Conservation (phyloP, 2,329 filamentous ascomycete genomes). For the Sporothrix brunneoviolacea region DNA sequence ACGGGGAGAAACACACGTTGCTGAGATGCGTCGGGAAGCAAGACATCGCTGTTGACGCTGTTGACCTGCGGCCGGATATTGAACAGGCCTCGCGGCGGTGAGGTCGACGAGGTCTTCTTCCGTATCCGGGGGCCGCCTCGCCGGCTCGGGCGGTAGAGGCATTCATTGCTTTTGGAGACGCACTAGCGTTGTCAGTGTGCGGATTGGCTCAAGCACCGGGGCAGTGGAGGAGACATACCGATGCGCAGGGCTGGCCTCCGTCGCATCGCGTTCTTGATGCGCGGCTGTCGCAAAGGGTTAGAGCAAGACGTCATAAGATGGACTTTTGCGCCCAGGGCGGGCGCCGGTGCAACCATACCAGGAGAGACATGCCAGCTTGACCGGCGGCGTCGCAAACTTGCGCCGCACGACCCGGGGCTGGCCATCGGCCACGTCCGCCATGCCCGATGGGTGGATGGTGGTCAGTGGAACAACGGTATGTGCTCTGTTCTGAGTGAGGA, state of each 20-base stretch:
- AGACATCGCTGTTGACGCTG: constrained; percentile 26
- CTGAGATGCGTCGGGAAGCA: constrained; percentile 14
- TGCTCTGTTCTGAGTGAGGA: too few relatives aligned
- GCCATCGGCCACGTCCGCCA: constrained; percentile 13
- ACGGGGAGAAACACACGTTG: constrained; percentile 3
- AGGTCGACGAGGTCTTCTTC: constrained; percentile 29
- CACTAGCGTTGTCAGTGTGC: constrained; percentile 25
- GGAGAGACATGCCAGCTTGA: constrained; percentile 44
- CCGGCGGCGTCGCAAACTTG: constrained; percentile 41
- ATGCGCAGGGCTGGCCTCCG: constrained; percentile 19
- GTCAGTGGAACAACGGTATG: too few relatives aligned
- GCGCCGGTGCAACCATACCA: constrained; percentile 41
- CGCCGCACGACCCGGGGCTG: constrained; percentile 15
- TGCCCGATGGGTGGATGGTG: not conserved
- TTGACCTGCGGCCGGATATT: constrained; percentile 14
- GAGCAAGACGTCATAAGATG: too few relatives aligned
- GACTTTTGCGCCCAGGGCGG: too few relatives aligned
- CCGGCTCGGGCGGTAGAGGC: constrained; percentile 37
- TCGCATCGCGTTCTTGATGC: constrained; percentile 22
- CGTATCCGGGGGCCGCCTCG: constrained; percentile 38
- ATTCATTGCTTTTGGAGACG: constrained; percentile 33
- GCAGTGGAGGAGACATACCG: constrained; percentile 6
- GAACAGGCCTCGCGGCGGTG: constrained; percentile 18
- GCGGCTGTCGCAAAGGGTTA: constrained; percentile 29
- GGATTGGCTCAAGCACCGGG: not conserved